phyloP scores from a whole-genome alignment of 2,329 filamentous ascomycete genomes.

The Verticillium dahliae region DNA sequence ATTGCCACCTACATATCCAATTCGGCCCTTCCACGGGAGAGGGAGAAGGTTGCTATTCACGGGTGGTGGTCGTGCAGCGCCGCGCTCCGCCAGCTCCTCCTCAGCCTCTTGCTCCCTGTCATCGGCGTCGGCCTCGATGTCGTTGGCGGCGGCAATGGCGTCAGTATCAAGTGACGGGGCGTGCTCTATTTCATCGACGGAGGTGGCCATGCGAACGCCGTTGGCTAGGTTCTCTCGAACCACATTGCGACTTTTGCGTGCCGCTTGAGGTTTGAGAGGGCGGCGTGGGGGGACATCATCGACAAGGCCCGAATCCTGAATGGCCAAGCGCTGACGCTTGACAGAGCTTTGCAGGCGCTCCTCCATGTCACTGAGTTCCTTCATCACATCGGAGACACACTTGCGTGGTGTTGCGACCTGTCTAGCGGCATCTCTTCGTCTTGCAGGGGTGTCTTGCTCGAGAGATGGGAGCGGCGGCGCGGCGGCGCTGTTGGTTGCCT shows the following conservation, averaged over 20 bases:
- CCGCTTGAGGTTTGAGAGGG: background rate
- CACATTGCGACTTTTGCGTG: background rate
- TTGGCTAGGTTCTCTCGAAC: constrained; percentile 7
- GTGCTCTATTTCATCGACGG: constrained; percentile 9
- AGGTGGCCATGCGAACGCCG: constrained; percentile 1
- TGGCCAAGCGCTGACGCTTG: constrained; percentile 38
- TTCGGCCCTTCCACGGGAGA: constrained; percentile 80
- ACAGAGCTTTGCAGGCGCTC: constrained; percentile 33
- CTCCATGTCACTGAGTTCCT: constrained; percentile 44
- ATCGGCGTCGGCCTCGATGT: constrained; percentile 9
- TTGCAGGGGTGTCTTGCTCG: background rate
- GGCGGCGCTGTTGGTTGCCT: background rate
- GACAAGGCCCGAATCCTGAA: constrained; percentile 31
- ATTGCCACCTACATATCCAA: constrained; percentile 67
- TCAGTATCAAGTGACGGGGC: constrained; percentile 15
- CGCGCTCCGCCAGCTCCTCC: constrained; percentile 24
- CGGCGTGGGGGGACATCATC: background rate
- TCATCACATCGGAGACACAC: constrained; percentile 22
- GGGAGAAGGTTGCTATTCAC: constrained; percentile 80
- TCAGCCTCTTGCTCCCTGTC: constrained; percentile 10
- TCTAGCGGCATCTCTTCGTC: background rate
- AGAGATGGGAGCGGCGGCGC: background rate
- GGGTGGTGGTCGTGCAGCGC: constrained; percentile 54
- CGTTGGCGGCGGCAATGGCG: constrained; percentile 13
- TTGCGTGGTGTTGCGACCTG: background rate